Base-by-base conservation (phyloP, 1,284 basidiomycete genomes). In the Prillingera fragicola region DNA sequence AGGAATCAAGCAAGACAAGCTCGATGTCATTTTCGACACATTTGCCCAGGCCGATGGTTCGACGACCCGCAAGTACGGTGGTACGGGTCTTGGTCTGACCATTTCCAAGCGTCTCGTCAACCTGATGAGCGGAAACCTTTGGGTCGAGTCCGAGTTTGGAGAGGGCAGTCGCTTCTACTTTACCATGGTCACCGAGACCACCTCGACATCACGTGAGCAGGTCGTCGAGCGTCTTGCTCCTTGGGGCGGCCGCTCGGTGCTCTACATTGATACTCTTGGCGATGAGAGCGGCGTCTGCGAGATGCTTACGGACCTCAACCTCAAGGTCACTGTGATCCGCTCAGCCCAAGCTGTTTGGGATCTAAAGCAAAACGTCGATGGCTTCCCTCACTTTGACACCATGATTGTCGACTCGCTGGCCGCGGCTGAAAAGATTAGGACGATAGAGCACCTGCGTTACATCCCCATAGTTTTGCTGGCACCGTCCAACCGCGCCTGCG, bases 1-100 rank as follows among this genome's bases (percentile, higher is more conserved):
- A 62, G 95, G 95, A 50, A 98, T 99, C 71, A 92, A 95, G 59
- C 91, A 92, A 70, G 95, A 98, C 72, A 98, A 98, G 77, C 74
- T 98, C 50, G 94, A 94, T 63, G 77, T 98, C 67, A 99, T 99
- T 67, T 99, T 98, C 72, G 94, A 99, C 69, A 98, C 95, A 5
- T 99, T 99, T 75, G 92, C 90, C 60, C 95, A 98, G 67, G 95
- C 95, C 0, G 95, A 98, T 74, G 95, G 87, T 13, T 90, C 86
- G 3, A 91, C 88, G 6, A 91, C 87, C 8, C 75, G 88, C 81
- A 95, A 97, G 78, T 97, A 97, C 60, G 94, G 94, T 54, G 94
- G 94, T 35, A 98, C 95, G 0, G 95, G 95, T 66, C 78, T 97
- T 1, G 95, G 94, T n/a, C 76, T 98, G 48, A 90, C 87, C 12